These are phyloP conservation scores for Psilocybe tampanensis DNA, from an alignment of 768 basidiomycete genomes.

Conservation along the genomic window DNA sequence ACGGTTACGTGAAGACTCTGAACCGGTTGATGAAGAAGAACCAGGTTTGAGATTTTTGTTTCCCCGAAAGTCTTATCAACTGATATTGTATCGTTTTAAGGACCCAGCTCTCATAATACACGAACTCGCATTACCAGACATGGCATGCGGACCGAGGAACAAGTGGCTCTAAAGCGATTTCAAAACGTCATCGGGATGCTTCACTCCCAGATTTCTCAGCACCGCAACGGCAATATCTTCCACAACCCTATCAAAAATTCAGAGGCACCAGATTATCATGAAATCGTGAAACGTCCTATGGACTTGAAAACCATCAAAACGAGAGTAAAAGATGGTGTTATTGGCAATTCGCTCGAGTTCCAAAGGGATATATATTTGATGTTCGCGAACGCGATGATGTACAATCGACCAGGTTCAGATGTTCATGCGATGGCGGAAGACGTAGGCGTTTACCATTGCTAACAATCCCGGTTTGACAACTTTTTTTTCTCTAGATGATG, in stretches of 20 bases:
- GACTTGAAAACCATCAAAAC: constrained; percentile 92
- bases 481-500: constrained; percentile 31
- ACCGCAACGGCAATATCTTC: constrained; percentile 89
- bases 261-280: constrained; percentile 90
- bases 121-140: constrained; percentile 35
- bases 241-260: constrained; percentile 86
- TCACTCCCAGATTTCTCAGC: constrained; percentile 80
- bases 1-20: constrained; percentile 66
- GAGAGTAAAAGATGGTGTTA: constrained; percentile 82
- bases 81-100: constrained; percentile 16
- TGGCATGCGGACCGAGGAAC: constrained; percentile 45
- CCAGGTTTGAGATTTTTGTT: constrained; percentile 34
- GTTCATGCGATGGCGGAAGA: constrained; percentile 92
- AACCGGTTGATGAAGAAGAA: constrained; percentile 68
- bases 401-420: constrained; percentile 84
- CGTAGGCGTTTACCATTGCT: constrained; percentile 47
- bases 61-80: constrained; percentile 8
- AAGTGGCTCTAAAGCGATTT: constrained; percentile 69
- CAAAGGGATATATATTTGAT: constrained; percentile 90
- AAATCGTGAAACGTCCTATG: constrained; percentile 93
- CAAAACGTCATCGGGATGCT: constrained; percentile 82
- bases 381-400: constrained; percentile 98
- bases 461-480: neutral
- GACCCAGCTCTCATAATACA: constrained; percentile 31
- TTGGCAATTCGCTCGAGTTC: constrained; percentile 82